Percentiles rank a stretch among this genome's conserved stretches.
phyloP scores from a whole-genome alignment of 163 green algal species.

The Scenedesmus sp. region DNA sequence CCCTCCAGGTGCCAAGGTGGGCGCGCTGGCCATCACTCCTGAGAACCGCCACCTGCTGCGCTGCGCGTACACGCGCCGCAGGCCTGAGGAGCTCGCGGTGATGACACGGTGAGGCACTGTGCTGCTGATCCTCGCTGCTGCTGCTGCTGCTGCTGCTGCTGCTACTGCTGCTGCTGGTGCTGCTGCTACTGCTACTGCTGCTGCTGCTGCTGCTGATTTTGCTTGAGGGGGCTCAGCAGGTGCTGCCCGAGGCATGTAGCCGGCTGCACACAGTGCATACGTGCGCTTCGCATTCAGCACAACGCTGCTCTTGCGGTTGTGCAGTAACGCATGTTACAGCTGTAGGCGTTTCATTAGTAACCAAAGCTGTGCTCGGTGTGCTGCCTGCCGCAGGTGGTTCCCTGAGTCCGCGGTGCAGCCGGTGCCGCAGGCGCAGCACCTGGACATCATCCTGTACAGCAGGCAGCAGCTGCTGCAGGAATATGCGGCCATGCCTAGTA shows the following conservation, averaged over 20 bases:
- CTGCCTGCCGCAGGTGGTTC: conserved; percentile 61
- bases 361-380: neutral
- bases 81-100: conserved; percentile 93
- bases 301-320: neutral
- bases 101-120: conserved; percentile 59
- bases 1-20: conserved; percentile 57
- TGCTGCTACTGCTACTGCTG: neutral
- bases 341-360: no score
- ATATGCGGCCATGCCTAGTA: conserved; percentile 66
- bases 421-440: conserved; percentile 75
- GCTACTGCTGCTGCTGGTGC: neutral
- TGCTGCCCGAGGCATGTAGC: neutral
- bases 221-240: neutral
- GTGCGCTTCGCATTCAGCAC: neutral
- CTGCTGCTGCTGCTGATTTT: conserved; percentile 5
- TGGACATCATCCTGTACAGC: conserved; percentile 98
- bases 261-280: no score
- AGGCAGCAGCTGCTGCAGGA: conserved; percentile 87
- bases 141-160: neutral
- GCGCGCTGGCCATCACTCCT: conserved; percentile 81
- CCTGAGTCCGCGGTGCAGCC: conserved; percentile 62
- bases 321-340: no score
- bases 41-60: conserved; percentile 84
- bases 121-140: neutral
- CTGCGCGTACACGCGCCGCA: conserved; percentile 85